Base-by-base conservation (phyloP, 1,139 yeast genomes). In the Suhomyces ambrosiae region DNA sequence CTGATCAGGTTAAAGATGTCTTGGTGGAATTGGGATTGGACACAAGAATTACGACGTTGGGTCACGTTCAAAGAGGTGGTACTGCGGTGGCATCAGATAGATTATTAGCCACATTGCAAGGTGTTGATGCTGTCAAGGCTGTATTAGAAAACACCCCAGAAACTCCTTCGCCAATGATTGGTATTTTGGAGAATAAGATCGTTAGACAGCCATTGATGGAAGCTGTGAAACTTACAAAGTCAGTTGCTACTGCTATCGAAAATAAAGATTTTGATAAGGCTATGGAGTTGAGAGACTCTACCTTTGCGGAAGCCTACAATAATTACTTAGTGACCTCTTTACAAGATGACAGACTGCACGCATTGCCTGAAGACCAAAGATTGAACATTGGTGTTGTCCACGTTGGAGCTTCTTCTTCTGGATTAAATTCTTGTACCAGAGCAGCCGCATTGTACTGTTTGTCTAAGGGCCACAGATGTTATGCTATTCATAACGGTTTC, bases 1-100 rank as follows among this genome's bases (percentile, higher is more conserved):
- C 86, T 23, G 74, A 79, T 17, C 80, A 80, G 43, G 92, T 85
- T 30, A 81, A 80, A 54, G 75, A 80, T 33, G 89, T 79, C 7
- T 67, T 85, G 48, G 86, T 83, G 12, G 82, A 81, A 23, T 63
- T 85, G 44, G 88, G 88, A 10, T 67, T 85, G 41, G 94, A 85
- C 59, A 85, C 94, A 5, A 75, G 90, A 62, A 79, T 84, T 49
- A 85, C 94, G 30, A 82, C 84, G 10, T 70, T 85, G 56, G 94
- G 94, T 32, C 94, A 85, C 54, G 94, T 85, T 30, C 94, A 85
- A 66, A 74, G 94, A 65, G 94, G 94, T 64, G 94, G 94, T 52
- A 76, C 86, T 30, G 92, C 94, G 8, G 90, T 84, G 36, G 89
- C 90, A 2, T 84, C 76, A 48, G 94, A 85, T 59, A 70, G 94